A percentile compares a stretch with the other conserved stretches of the same genome.
phyloP scores from a whole-genome alignment of 2,329 filamentous ascomycete genomes.

The Blumeria hordei region DNA sequence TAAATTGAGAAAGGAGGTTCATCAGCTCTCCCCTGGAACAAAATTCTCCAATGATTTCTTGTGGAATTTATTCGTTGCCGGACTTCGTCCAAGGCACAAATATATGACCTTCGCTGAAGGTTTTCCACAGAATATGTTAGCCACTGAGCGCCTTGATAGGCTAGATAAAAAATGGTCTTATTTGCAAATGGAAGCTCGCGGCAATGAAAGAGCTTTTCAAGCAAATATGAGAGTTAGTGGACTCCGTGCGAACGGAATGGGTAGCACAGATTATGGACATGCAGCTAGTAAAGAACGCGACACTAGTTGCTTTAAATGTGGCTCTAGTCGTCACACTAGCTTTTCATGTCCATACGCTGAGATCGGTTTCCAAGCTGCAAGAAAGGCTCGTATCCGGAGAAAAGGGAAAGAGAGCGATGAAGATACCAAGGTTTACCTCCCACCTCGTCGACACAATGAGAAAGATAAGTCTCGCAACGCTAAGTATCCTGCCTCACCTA shows the following conservation, averaged over 20 bases:
- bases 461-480: neutral
- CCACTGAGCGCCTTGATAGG: constrained; percentile 23
- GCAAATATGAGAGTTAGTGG: neutral
- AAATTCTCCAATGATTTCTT: neutral
- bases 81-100: neutral
- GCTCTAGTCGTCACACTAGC: neutral
- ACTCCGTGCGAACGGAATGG: neutral
- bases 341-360: neutral
- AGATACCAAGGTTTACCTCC: neutral
- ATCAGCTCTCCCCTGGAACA: neutral
- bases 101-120: constrained; percentile 17
- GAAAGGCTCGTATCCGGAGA: constrained; percentile 1
- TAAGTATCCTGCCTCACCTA: neutral
- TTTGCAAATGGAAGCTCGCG: neutral
- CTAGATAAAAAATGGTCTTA: neutral
- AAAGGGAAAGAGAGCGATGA: neutral
- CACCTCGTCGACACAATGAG: neutral
- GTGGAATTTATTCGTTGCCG: constrained; percentile 1
- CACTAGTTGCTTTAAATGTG: neutral
- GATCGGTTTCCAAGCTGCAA: neutral
- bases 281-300: neutral
- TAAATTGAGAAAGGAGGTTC: neutral
- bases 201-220: neutral
- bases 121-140: no score
- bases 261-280: neutral